A percentile compares a stretch with the other conserved stretches of the same genome.
Evolutionary conservation across 2,329 filamentous ascomycete species (phyloP).

Genomic region (Corynespora cassiicola): DNA sequence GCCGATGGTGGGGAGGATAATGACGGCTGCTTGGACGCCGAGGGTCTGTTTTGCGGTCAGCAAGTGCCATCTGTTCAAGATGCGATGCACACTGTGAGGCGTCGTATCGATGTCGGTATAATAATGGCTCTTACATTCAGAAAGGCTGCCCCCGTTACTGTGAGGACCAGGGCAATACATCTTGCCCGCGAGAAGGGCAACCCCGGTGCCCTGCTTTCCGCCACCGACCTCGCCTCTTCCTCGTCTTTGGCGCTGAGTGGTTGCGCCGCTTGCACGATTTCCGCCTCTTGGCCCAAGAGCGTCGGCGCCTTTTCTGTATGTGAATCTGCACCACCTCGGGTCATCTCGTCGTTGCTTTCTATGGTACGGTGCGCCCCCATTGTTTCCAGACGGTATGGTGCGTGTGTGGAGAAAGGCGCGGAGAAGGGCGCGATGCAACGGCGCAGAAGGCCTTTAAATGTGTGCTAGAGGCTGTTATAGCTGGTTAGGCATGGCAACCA

Average conservation of each 20-base stretch:
- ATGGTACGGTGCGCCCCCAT: too few species aligned
- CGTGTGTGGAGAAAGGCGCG: too few species aligned
- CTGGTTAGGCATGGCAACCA: too few species aligned
- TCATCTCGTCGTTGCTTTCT: too few species aligned
- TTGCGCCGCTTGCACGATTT: constrained; percentile 12
- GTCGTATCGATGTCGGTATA: too few species aligned
- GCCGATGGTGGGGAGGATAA: constrained; percentile 69
- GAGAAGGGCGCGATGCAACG: too few species aligned
- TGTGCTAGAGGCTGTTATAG: too few species aligned
- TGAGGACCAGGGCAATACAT: constrained; percentile 35
- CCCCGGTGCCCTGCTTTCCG: constrained; percentile 1
- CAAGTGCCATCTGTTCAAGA: not conserved
- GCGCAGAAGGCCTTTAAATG: too few species aligned
- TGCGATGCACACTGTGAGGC: not conserved
- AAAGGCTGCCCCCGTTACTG: constrained; percentile 35
- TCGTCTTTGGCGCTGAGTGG: constrained; percentile 13
- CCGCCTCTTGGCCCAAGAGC: too few species aligned
- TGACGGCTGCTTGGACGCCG: constrained; percentile 65
- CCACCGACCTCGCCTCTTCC: constrained; percentile 8
- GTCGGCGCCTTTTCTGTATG: too few species aligned
- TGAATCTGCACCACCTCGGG: too few species aligned
- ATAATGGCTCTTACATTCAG: constrained; percentile 36
- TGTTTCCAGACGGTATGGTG: too few species aligned
- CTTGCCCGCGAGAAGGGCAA: constrained; percentile 39
- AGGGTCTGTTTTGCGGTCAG: constrained; percentile 51